A percentile compares a stretch with the other conserved stretches of the same genome.
phyloP scores from a whole-genome alignment of 2,329 filamentous ascomycete species.

The Nigrospora osmanthi region DNA sequence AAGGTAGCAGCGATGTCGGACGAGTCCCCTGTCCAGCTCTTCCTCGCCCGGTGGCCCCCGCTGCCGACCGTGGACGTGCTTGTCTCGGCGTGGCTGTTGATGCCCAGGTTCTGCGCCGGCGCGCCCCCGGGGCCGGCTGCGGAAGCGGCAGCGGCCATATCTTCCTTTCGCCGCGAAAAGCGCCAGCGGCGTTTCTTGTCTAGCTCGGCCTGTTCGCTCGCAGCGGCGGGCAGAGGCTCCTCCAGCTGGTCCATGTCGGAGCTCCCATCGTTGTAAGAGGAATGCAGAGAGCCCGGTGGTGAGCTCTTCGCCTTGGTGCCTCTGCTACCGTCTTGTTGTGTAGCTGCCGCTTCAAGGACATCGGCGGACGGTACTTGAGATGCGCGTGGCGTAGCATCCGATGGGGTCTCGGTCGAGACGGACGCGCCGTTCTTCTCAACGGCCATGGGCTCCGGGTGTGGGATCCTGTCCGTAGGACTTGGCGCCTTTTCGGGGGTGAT shows the following conservation, averaged over 20 bases:
- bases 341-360: slow-evolving; percentile 27
- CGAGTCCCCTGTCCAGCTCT: slow-evolving; percentile 43
- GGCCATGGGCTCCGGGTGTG: background rate
- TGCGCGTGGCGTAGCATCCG: slow-evolving; percentile 37
- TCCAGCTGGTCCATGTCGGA: slow-evolving; percentile 73
- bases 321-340: slow-evolving; percentile 31
- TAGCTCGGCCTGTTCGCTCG: slow-evolving; percentile 44
- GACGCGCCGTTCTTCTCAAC: slow-evolving; percentile 16
- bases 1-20: slow-evolving; percentile 34
- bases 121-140: no score
- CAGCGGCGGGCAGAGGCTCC: slow-evolving; percentile 30
- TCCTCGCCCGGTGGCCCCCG: slow-evolving; percentile 34
- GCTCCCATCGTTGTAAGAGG: slow-evolving; percentile 68
- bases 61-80: slow-evolving; percentile 65
- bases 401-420: slow-evolving; percentile 19
- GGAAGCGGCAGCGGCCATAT: slow-evolving; percentile 37
- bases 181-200: slow-evolving; percentile 67
- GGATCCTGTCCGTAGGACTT: no score
- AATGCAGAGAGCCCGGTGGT: slow-evolving; percentile 69
- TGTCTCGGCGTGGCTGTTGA: slow-evolving; percentile 54
- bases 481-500: background rate
- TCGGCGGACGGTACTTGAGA: slow-evolving; percentile 35
- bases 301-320: slow-evolving; percentile 61
- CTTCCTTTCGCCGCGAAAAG: slow-evolving; percentile 60
- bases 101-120: slow-evolving; percentile 42